Evolutionary conservation across 176 grass and related monocot genomes (phyloP), one percentile per base, ranked within the genome.

Genomic region (Eremochloa ophiuroides): DNA sequence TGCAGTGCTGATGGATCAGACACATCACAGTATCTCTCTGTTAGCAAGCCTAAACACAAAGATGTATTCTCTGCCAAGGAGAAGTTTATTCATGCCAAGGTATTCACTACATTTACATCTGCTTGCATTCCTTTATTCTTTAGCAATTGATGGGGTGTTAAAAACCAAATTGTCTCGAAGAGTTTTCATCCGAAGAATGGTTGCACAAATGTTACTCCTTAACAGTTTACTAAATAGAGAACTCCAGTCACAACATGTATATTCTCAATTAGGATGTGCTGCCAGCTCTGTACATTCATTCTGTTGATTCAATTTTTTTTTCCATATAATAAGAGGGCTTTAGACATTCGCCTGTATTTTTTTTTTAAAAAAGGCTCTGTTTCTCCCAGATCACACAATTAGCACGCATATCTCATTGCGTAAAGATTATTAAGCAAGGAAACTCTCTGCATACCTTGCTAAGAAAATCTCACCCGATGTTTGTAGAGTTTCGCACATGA

Each of bases 41-140:
- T 90, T 59, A 86, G 75, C 71, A 99, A 99, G 80, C 96, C 96
- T 77, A 99, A 85, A 61, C 80, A 87, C 79, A 86, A 88, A 1
- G 96, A 99, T 88, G 82, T 85, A 69, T 91, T 95, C 79, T 91
- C 93, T 76, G 84, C 83, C 41, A 99, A 99, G 84, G 96, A 99
- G 79, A 99, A 93, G 73, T 99, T 93, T 84, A 93, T 99, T 87
- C 93, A 99, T 79, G 82, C 86, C 35, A 99, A 99, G 96, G 96
- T 99, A 88, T 71, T 69, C 22, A 31, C 43, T 35, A 58, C 30
- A 47, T 88, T 76, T 55, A 55, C 76, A 59, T 59, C 79, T 86
- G n/a, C 14, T 66, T 88, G 9, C 74, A 58, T 60, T 73, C 48
- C 37, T 18, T 77, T 80, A 2, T 39, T 79, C 35, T 38, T 74